A percentile compares a stretch with the other conserved stretches of the same genome.
Evolutionary conservation across 805 yeast genomes (phyloP).

Genomic region (Nakazawaea wickerhamii): DNA sequence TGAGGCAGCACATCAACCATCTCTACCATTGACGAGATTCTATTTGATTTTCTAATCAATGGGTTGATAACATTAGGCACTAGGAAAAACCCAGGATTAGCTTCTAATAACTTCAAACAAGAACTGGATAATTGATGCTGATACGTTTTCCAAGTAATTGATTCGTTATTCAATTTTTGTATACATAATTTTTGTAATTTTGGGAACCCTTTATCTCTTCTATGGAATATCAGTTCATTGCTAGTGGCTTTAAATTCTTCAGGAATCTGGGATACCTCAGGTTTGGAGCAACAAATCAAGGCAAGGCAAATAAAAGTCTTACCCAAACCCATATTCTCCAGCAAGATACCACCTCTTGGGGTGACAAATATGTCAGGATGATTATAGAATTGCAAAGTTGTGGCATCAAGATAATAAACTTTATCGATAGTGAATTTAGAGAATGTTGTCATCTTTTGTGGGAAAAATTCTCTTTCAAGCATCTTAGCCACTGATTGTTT

Average conservation of each 20-base stretch:
- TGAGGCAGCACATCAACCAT: constrained; percentile 16
- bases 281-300: constrained; percentile 48
- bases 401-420: constrained; percentile 32
- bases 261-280: constrained; percentile 45
- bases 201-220: not conserved
- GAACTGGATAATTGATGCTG: constrained; percentile 37
- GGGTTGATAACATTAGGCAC: constrained; percentile 16
- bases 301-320: constrained; percentile 58
- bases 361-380: constrained; percentile 38
- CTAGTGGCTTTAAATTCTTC: constrained; percentile 14
- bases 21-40: constrained; percentile 10
- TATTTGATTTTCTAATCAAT: constrained; percentile 6
- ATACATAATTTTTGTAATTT: constrained; percentile 38
- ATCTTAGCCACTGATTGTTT: constrained; percentile 54
- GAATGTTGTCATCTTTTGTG: constrained; percentile 15
- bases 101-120: constrained; percentile 30
- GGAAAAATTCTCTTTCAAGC: constrained; percentile 45
- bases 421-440: not conserved
- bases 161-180: constrained; percentile 35
- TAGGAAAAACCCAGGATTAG: constrained; percentile 41
- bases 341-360: constrained; percentile 58
- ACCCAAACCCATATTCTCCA: constrained; percentile 68
- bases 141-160: constrained; percentile 56
- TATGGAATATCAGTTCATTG: constrained; percentile 17
- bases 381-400: constrained; percentile 23